Conservation (phyloP, 768 basidiomycete species). For the Mycena galopus region DNA sequence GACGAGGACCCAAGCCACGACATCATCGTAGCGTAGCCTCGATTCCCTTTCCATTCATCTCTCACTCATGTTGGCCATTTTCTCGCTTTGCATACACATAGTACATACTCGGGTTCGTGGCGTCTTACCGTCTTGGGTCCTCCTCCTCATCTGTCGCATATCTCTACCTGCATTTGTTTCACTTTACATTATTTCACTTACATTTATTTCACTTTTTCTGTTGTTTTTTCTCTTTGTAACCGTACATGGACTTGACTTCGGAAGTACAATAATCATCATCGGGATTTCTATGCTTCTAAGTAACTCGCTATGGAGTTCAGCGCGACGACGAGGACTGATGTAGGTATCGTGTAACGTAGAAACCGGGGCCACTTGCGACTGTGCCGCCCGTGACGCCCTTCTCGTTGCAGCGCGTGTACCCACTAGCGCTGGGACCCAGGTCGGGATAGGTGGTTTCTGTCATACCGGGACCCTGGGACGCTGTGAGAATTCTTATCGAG, state of each 20-base stretch:
- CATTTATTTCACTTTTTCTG: slow-evolving; percentile 43
- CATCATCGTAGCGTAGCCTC: slow-evolving; percentile 41
- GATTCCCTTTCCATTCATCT: slow-evolving; percentile 40
- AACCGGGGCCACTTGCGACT: slow-evolving; percentile 58
- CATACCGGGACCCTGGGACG: slow-evolving; percentile 68
- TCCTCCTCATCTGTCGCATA: slow-evolving; percentile 34
- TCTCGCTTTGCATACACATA: slow-evolving; percentile 34
- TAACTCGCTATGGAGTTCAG: no score
- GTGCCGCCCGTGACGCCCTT: no score
- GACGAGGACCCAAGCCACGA: slow-evolving; percentile 64
- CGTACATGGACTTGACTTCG: slow-evolving; percentile 31
- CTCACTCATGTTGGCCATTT: slow-evolving; percentile 28
- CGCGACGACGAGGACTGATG: slow-evolving; percentile 10
- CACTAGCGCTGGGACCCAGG: slow-evolving; percentile 37
- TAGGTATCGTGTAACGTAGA: slow-evolving; percentile 61
- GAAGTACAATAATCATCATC: slow-evolving; percentile 33
- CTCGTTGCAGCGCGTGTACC: slow-evolving; percentile 48
- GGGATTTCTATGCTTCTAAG: no score
- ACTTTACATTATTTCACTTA: no score
- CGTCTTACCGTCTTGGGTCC: slow-evolving; percentile 20
- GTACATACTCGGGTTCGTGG: slow-evolving; percentile 11
- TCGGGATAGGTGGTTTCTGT: slow-evolving; percentile 66
- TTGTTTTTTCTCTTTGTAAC: slow-evolving; percentile 48
- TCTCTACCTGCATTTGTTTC: slow-evolving; percentile 37
- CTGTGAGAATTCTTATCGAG: slow-evolving; percentile 5